Evolutionary conservation across 2,329 filamentous ascomycete genomes (phyloP).

Genomic region (Cyphellophora attinorum): DNA sequence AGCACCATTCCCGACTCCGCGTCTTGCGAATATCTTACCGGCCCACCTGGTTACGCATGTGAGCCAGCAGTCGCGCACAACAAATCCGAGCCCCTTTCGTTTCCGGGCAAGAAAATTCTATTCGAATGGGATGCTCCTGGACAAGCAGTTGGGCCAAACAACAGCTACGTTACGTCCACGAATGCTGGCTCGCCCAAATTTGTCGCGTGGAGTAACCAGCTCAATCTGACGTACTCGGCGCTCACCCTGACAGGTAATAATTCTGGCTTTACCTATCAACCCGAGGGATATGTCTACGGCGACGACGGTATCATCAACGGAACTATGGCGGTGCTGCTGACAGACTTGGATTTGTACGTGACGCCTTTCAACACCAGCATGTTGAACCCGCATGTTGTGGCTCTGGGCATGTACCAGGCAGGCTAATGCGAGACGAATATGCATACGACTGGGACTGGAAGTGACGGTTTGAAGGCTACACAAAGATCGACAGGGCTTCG

Average conservation of each 20-base stretch:
- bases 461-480: too few relatives aligned
- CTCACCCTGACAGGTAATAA: slow-evolving; percentile 46
- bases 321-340: slow-evolving; percentile 71
- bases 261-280: slow-evolving; percentile 62
- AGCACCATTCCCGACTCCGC: slow-evolving; percentile 26
- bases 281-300: slow-evolving; percentile 56
- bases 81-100: slow-evolving; percentile 60
- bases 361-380: slow-evolving; percentile 68
- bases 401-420: slow-evolving; percentile 64
- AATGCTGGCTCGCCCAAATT: slow-evolving; percentile 51
- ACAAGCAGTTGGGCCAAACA: slow-evolving; percentile 67
- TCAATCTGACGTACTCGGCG: slow-evolving; percentile 63
- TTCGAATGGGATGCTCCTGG: slow-evolving; percentile 63
- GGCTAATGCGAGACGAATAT: too few relatives aligned
- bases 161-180: slow-evolving; percentile 65
- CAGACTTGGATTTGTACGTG: slow-evolving; percentile 56
- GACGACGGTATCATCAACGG: slow-evolving; percentile 63
- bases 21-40: slow-evolving; percentile 13
- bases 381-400: slow-evolving; percentile 69
- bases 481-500: too few relatives aligned
- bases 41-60: slow-evolving; percentile 46
- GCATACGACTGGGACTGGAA: too few relatives aligned
- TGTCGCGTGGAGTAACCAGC: slow-evolving; percentile 67
- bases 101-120: slow-evolving; percentile 61
- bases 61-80: slow-evolving; percentile 58